A percentile compares a stretch with the other conserved stretches of the same genome.
Conservation (phyloP, 1,284 basidiomycete genomes). For the Ustilago lituana region DNA sequence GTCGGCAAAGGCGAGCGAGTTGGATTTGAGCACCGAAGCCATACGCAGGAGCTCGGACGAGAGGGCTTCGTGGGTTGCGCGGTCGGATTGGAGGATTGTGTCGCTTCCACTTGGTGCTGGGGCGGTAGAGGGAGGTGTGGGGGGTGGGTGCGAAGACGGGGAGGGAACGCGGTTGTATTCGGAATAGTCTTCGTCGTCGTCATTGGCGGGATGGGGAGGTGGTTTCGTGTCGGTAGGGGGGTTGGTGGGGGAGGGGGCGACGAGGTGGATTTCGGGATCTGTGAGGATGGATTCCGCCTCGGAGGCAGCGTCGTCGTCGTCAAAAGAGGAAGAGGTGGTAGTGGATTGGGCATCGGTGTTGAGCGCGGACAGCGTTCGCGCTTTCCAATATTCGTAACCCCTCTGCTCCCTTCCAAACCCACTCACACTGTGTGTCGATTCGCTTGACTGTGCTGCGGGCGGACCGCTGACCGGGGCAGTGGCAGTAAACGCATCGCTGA, state of each 20-base stretch:
- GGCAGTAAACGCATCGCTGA: slow-evolving; percentile 20
- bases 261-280: slow-evolving; percentile 30
- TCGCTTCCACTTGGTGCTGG: slow-evolving; percentile 11
- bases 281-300: slow-evolving; percentile 37
- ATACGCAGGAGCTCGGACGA: slow-evolving; percentile 64
- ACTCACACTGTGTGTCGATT: too few species aligned
- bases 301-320: slow-evolving; percentile 13
- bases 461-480: too few species aligned
- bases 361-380: slow-evolving; percentile 14
- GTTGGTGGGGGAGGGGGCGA: neutral
- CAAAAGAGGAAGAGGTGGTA: neutral
- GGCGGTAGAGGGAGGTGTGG: neutral
- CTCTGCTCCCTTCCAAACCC: neutral
- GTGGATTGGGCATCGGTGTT: slow-evolving; percentile 1
- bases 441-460: neutral
- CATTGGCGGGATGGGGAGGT: neutral
- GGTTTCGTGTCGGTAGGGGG: slow-evolving; percentile 13
- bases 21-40: slow-evolving; percentile 60
- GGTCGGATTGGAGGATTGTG: slow-evolving; percentile 53
- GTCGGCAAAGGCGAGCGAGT: slow-evolving; percentile 60
- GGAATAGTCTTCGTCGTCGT: slow-evolving; percentile 12
- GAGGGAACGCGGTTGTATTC: slow-evolving; percentile 24
- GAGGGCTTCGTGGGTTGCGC: slow-evolving; percentile 59
- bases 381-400: slow-evolving; percentile 27
- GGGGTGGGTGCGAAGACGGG: neutral